Base-by-base conservation (phyloP, 140 eudicot species). In the Eryngium alpinum region DNA sequence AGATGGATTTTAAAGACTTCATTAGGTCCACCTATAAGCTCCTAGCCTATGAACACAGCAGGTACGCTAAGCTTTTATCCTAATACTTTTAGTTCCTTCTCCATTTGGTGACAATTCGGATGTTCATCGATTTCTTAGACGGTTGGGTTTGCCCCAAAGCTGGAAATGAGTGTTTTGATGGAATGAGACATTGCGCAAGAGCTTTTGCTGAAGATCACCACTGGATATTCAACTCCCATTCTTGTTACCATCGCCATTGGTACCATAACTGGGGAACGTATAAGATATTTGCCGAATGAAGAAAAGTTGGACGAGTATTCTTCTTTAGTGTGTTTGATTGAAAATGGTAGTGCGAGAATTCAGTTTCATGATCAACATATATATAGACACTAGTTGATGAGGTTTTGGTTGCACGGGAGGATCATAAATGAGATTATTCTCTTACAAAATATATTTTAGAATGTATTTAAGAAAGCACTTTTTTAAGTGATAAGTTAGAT, bases 61-160 rank as follows among this genome's bases (percentile, higher is more conserved):
- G 91, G 91, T 17, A 88, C 84, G 74, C 84, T 81, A 31, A 86
- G 85, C 85, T 72, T 82, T 32, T 75, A 50, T 19, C 85, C 88
- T 62, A 87, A 77, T 11, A 46, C 77, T 63, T 63, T 77, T 3
- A 87, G 83, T 22, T 83, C 88, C 56, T 46, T 87, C 50, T 88
- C 91, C 67, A 85, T 33, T 66, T 85, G 77, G 15, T 79, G 52
- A 18, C 91, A 84, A 3, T 88, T 77, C 16, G 87, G 87, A 22
- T 71, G 59, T 65, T 88, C 87, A 76, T 88, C 87, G 15, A 86
- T 34, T 84, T 88, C 86, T 22, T 88, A 85, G 9, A 88, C 84
- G 14, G 85, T 83, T 17, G 84, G 70, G 79, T 86, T 86, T 12
- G 86, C 89, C 51, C 87, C 87, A 60, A 77, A 85, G 70, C 82